Percentiles rank a stretch among this genome's conserved stretches.
These are phyloP conservation scores for Populus hybrid DNA, from an alignment of 441 rosid genomes.

Conservation along the genomic window DNA sequence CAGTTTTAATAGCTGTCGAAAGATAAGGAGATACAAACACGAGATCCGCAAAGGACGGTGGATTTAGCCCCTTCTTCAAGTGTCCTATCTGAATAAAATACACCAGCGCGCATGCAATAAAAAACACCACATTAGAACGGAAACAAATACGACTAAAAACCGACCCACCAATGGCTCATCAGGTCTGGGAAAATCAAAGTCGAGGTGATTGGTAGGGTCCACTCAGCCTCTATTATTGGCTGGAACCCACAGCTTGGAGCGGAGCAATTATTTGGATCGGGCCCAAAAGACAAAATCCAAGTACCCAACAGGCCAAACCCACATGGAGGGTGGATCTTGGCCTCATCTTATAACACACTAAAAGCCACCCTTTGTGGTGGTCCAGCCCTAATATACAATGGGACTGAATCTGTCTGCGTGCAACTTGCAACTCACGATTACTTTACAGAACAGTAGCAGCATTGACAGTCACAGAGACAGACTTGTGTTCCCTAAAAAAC, in stretches of 20 bases:
- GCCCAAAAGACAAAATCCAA: neutral
- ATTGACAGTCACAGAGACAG: neutral
- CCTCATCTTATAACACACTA: neutral
- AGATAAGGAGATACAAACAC: conserved; percentile 64
- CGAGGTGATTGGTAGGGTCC: neutral
- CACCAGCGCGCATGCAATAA: conserved; percentile 2
- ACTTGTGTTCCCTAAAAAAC: neutral
- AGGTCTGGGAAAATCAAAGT: neutral
- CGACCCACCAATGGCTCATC: neutral
- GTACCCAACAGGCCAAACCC: neutral
- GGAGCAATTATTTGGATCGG: neutral
- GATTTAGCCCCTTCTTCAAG: conserved; percentile 85
- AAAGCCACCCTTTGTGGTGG: conserved; percentile 9
- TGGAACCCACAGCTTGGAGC: neutral
- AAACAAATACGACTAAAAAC: neutral
- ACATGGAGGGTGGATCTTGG: neutral
- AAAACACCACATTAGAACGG: neutral
- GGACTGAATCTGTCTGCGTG: neutral
- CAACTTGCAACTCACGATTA: neutral
- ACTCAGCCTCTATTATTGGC: neutral
- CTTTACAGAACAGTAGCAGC: neutral
- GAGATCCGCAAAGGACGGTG: conserved; percentile 62
- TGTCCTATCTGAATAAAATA: conserved; percentile 61
- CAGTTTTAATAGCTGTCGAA: conserved; percentile 60
- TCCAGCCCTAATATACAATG: conserved; percentile 4